Evolutionary conservation across 2,329 filamentous ascomycete genomes (phyloP), one percentile per base, ranked within the genome.

Genomic region (Bipolaris zeicola): DNA sequence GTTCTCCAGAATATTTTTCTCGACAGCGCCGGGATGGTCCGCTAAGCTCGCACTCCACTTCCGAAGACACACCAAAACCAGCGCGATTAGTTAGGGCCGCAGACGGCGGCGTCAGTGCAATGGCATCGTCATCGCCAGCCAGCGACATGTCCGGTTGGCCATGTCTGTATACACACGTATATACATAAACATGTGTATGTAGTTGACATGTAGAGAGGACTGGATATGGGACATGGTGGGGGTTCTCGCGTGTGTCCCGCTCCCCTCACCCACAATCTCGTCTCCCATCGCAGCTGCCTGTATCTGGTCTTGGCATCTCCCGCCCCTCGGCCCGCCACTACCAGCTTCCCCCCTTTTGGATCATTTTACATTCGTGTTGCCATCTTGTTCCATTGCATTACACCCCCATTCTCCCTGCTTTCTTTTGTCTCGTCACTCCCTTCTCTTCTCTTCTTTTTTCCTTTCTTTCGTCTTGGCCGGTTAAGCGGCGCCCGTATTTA

Each of bases 1-100:
- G 55, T 57, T 42, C 55, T 61, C 64, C 61, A 64, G 66, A 69
- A 65, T 63, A 65, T 63, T 68, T 71, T 70, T 71, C 69, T 61
- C 39, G 50, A 53, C 52, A 45, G 51, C 61, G 58, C 64, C 63
- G 60, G 62, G 46, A 50, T 59, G 45, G 61, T 52, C 64, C 68
- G 66, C 64, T 65, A 65, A 53, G 55, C 51, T 60, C 55, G 57
- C 52, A 36, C 50, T 57, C 38, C 49, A 42, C 59, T 60, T 62
- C 57, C 57, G 57, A 62, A 47, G 53, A 52, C 52, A 41, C 52
- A 43, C 45, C 33, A 47, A 37, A 33, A 26, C 18, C 45, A 48
- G 50, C 39, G 38, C 36, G 16, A 31, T 31, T 16, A 38, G 16
- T 26, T 54, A 16, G 22, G 42, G 26, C 49, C 60, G 52, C 50